Evolutionary conservation across 192 early-diverging fungal genomes (phyloP), one percentile per base, ranked within the genome.

Genomic region (Chytriomyces sp.): DNA sequence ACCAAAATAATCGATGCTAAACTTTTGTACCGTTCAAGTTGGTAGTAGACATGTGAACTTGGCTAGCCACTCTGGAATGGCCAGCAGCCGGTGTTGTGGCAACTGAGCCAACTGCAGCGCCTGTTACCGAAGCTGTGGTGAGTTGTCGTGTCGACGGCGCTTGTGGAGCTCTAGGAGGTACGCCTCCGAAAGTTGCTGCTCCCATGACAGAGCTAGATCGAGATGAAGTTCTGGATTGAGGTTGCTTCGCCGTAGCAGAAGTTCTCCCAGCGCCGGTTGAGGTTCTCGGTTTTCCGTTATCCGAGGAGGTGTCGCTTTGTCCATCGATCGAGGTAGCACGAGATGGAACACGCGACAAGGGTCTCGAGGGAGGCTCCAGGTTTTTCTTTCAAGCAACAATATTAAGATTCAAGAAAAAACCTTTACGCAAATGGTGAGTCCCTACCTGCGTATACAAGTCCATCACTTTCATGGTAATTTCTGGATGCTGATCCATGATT

Each of bases 341-440:
- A 10, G 85, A 84, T 5, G 79, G 62, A 16, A 87, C 78, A 11
- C 83, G 68, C 5, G 88, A 87, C 5, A 87, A 64, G 6, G 69
- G 72, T 43, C 84, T 67, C 0, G 88, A 89, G 35, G 88, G 82
- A 5, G 83, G 86, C 20, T 64, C 64, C 13, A 89, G 47, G 53
- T 78, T 79, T 64, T 80, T 72, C 82, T 78, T 45, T 35, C 35
- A 10, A 43, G 18, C 3, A 28, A 45, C 18, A 13, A 43, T 3
- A 18, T 67, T 67, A 5, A 53, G 50, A 23, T 20, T 13, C 66
- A n/a, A 13, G n/a, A 16, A 75, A 64, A 45, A 46, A 46, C 45
- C 64, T 16, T 7, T 6, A 0, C 7, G 7, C 18, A 50, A 28
- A 50, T 43, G 46, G 46, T 16, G 24, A 49, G 64, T 13, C 2